Base-by-base conservation (phyloP, 805 yeast species). In the Starmera dryadoides region DNA sequence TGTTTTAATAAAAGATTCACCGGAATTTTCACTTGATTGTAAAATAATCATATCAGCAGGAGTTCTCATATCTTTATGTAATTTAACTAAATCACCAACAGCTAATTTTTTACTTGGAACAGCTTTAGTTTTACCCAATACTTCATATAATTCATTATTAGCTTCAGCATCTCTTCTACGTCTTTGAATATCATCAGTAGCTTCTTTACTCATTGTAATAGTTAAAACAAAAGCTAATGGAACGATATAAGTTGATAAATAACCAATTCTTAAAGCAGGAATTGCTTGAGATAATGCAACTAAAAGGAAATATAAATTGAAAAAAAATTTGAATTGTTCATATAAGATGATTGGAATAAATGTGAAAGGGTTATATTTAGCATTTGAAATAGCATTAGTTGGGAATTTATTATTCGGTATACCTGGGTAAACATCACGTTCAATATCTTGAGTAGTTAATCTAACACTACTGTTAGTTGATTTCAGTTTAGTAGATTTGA, bases 261-360 rank as follows among this genome's bases (percentile, higher is more conserved):
- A 93, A 11, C 99, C 99, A 28, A 93, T 93, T 49, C 97, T 71
- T 38, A 93, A 69, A 7, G 80, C 86, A 2, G 98, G 97, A 18
- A 93, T 71, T 2, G 82, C 81, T 62, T 93, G 98, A 5, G 97
- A 88, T 43, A 94, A 71, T 14, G 98, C 98, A 47, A 94, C 98
- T 17, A 94, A 55, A 37, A 94, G 64, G 57, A 93, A 93, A 61
- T 93, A 93, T 35, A 93, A 66, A 62, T 93, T 93, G 72, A 88
- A 93, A 63, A 93, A 93, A 60, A 93, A 91, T 65, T 89, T 88
- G 77, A 93, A 93, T 68, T 93, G 99, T 58, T 91, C 96, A 60
- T 85, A 94, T 23, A 93, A 71, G 39, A 93, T 79, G 33, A 86
- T 71, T 3, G 99, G 99, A 9, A 93, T 63, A 53, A 93, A 93